Percentiles rank a stretch among this genome's conserved stretches.
These are phyloP conservation scores for Neobulgaria alba DNA, from an alignment of 2,329 filamentous ascomycete genomes.

Conservation along the genomic window DNA sequence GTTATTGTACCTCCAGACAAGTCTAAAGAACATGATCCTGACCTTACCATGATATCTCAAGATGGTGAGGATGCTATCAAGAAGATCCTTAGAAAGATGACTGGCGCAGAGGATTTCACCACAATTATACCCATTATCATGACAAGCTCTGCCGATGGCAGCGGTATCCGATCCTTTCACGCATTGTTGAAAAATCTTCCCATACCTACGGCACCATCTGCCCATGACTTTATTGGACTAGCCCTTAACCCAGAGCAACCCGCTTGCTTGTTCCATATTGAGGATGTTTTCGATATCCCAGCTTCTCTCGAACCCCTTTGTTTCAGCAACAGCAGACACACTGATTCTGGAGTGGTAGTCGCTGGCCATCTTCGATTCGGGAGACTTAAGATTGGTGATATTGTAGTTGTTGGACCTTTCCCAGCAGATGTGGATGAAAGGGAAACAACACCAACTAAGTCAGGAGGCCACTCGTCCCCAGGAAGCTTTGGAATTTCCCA, in stretches of 20 bases:
- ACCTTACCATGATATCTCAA: constrained; percentile 48
- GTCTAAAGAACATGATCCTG: constrained; percentile 36
- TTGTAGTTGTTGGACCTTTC: constrained; percentile 72
- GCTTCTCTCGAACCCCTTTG: constrained; percentile 47
- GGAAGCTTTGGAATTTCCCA: constrained; percentile 39
- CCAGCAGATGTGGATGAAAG: constrained; percentile 43
- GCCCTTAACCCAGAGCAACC: constrained; percentile 51
- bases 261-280: constrained; percentile 71
- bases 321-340: constrained; percentile 32
- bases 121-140: constrained; percentile 72
- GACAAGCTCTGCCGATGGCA: constrained; percentile 78
- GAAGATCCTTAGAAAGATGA: constrained; percentile 43
- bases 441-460: constrained; percentile 35
- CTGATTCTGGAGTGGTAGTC: constrained; percentile 60
- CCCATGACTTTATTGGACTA: constrained; percentile 44
- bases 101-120: constrained; percentile 28
- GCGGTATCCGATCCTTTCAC: constrained; percentile 73
- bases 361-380: constrained; percentile 81
- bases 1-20: constrained; percentile 58
- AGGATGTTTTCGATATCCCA: constrained; percentile 77
- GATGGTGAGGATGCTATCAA: constrained; percentile 51
- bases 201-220: constrained; percentile 47
- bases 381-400: constrained; percentile 66
- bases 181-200: constrained; percentile 72
- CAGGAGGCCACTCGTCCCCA: constrained; percentile 35